phyloP scores from a whole-genome alignment of 768 basidiomycete genomes.

The Chalciporus pseudorubinellus region DNA sequence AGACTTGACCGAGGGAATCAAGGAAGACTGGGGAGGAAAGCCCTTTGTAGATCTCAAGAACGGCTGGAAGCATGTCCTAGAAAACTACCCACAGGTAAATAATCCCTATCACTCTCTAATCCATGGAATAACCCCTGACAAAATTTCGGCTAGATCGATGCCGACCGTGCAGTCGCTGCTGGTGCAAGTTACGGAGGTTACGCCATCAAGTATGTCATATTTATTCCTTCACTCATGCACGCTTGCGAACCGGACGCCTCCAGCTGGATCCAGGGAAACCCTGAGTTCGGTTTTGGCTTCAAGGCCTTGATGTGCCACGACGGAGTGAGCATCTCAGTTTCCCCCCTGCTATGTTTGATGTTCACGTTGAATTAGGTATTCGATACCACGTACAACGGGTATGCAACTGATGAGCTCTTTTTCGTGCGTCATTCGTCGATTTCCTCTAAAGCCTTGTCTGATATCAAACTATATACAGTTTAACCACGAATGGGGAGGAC shows the following conservation, averaged over 20 bases:
- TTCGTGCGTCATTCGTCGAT: slow-evolving; percentile 54
- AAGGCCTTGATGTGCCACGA: slow-evolving; percentile 93
- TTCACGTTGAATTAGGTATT: slow-evolving; percentile 50
- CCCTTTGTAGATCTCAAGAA: slow-evolving; percentile 75
- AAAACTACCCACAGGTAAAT: slow-evolving; percentile 65
- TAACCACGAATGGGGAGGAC: slow-evolving; percentile 84
- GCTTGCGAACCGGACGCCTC: slow-evolving; percentile 4
- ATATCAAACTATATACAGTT: slow-evolving; percentile 48
- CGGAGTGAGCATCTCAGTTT: slow-evolving; percentile 53
- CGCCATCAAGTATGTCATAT: slow-evolving; percentile 68
- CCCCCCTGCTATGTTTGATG: background rate
- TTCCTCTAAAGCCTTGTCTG: background rate
- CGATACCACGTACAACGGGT: slow-evolving; percentile 76
- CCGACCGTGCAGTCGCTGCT: slow-evolving; percentile 68
- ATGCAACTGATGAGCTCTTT: slow-evolving; percentile 87
- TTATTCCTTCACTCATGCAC: background rate
- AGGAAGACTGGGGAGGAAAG: slow-evolving; percentile 82
- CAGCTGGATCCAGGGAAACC: slow-evolving; percentile 95
- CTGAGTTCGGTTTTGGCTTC: slow-evolving; percentile 83
- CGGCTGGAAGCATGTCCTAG: slow-evolving; percentile 70
- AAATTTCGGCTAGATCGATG: slow-evolving; percentile 50
- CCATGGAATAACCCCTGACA: background rate
- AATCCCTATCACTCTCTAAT: background rate
- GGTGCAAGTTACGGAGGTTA: slow-evolving; percentile 88
- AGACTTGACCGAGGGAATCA: slow-evolving; percentile 82